These are phyloP conservation scores for Acanthamoeba divionensis DNA, from an alignment of 208 protist species.

Conservation along the genomic window DNA sequence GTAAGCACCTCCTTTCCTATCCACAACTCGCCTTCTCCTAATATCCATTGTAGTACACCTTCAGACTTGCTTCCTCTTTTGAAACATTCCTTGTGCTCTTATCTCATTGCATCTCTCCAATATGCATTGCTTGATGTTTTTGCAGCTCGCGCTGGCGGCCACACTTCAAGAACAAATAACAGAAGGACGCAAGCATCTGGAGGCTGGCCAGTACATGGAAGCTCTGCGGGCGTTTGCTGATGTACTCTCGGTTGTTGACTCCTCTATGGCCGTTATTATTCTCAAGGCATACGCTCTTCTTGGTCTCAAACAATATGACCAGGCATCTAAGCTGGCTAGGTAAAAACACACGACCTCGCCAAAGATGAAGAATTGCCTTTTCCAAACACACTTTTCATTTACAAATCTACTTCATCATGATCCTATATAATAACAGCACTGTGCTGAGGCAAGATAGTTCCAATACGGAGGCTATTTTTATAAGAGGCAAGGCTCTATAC, in stretches of 20 bases:
- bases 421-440: conserved; percentile 13
- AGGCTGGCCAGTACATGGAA: neutral
- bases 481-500: conserved; percentile 55
- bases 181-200: neutral
- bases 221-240: conserved; percentile 45
- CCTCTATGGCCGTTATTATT: neutral
- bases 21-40: neutral
- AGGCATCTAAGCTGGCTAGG: conserved; percentile 55
- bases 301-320: conserved; percentile 38
- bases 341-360: neutral
- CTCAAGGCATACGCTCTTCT: conserved; percentile 51
- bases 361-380: neutral
- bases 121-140: too few species aligned
- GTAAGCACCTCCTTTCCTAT: neutral
- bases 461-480: conserved; percentile 60
- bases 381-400: neutral
- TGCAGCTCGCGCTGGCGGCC: neutral
- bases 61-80: neutral
- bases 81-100: neutral
- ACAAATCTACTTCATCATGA: neutral
- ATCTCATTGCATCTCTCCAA: neutral
- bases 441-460: conserved; percentile 60
- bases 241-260: conserved; percentile 5
- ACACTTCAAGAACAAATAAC: neutral
- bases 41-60: neutral